phyloP scores from a whole-genome alignment of 2,329 filamentous ascomycete species.

The Colletotrichum sojae region DNA sequence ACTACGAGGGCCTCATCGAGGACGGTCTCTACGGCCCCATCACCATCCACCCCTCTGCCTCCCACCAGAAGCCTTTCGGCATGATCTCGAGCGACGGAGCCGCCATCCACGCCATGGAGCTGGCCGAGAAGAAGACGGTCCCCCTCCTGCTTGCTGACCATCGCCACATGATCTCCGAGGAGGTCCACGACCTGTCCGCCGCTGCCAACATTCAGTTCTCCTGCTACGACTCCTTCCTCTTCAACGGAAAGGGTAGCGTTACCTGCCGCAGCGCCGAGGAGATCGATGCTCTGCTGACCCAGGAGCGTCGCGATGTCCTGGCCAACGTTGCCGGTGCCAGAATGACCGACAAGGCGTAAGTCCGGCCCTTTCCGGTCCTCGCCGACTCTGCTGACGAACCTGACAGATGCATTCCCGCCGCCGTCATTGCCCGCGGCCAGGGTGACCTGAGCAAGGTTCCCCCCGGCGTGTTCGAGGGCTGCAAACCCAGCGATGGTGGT shows the following conservation, averaged over 20 bases:
- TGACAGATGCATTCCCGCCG: conserved; percentile 54
- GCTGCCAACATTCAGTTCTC: conserved; percentile 62
- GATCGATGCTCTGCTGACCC: conserved; percentile 55
- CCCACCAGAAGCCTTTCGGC: conserved; percentile 61
- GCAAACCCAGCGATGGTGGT: conserved; percentile 60
- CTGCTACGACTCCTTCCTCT: conserved; percentile 73
- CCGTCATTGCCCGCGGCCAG: conserved; percentile 54
- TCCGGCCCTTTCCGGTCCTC: background rate
- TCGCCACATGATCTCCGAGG: conserved; percentile 65
- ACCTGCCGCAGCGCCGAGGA: conserved; percentile 63
- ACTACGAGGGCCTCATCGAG: conserved; percentile 68
- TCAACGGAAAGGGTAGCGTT: conserved; percentile 73
- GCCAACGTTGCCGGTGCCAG: conserved; percentile 44
- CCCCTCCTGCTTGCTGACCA: conserved; percentile 71
- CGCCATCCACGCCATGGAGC: conserved; percentile 53
- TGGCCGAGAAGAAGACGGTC: conserved; percentile 62
- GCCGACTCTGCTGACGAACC: background rate
- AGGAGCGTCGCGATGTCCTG: conserved; percentile 50
- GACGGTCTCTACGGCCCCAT: conserved; percentile 73
- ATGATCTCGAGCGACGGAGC: conserved; percentile 60
- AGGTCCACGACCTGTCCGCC: conserved; percentile 60
- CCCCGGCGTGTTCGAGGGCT: conserved; percentile 59
- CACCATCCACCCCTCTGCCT: conserved; percentile 57
- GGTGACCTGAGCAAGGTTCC: conserved; percentile 57
- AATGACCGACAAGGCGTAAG: conserved; percentile 60